phyloP scores from a whole-genome alignment of 179 eudicot genomes.

The Spinacia oleracea region DNA sequence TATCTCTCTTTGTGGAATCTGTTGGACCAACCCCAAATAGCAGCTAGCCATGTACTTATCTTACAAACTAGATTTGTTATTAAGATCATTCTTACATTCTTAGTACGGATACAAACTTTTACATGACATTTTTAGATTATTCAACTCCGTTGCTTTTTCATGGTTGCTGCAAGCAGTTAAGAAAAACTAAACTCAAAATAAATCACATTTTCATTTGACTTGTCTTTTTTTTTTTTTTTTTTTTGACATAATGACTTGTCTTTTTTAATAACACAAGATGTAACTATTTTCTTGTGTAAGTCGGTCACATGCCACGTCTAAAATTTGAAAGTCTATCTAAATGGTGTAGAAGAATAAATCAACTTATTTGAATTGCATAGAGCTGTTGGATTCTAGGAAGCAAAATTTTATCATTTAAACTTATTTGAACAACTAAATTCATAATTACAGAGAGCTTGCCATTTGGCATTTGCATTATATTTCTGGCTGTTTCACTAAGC shows the following conservation, averaged over 20 bases:
- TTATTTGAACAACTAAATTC: no score
- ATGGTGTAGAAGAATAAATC: slow-evolving; percentile 42
- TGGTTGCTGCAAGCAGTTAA: slow-evolving; percentile 82
- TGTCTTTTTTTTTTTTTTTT: no score
- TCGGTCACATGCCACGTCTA: slow-evolving; percentile 38
- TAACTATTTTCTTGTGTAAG: slow-evolving; percentile 46
- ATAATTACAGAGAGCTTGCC: no score
- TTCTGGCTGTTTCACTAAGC: no score
- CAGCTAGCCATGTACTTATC: slow-evolving; percentile 84
- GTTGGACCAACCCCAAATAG: slow-evolving; percentile 56
- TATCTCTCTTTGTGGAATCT: slow-evolving; percentile 57
- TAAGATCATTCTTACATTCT: slow-evolving; percentile 1
- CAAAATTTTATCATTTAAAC: no score
- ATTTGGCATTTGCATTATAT: no score
- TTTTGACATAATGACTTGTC: no score
- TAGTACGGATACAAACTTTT: not conserved
- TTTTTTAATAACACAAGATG: slow-evolving; percentile 48
- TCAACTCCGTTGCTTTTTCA: slow-evolving; percentile 42
- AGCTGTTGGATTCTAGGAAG: slow-evolving; percentile 79
- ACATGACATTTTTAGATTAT: slow-evolving; percentile 2
- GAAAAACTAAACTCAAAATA: slow-evolving; percentile 32
- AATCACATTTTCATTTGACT: slow-evolving; percentile 49
- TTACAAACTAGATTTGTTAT: slow-evolving; percentile 61
- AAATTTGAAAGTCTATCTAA: slow-evolving; percentile 48
- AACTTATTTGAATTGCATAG: slow-evolving; percentile 73